Percentiles rank a stretch among this genome's conserved stretches.
Evolutionary conservation across 352 stramenopile genomes (phyloP).

Genomic region (Paralagenidium karlingii): DNA sequence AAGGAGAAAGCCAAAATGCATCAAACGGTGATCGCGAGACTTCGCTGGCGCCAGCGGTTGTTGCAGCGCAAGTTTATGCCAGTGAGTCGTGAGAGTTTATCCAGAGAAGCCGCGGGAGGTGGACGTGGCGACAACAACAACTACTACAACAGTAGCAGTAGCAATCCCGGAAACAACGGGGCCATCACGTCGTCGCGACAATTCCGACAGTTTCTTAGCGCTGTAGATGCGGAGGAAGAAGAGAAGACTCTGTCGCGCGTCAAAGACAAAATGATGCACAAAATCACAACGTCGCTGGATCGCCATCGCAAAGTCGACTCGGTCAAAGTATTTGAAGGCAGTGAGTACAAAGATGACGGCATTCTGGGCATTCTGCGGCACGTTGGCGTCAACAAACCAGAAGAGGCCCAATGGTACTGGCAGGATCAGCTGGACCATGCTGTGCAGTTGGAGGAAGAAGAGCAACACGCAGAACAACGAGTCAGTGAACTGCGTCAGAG

Average conservation of each 20-base stretch:
- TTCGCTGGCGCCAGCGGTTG: conserved; percentile 58
- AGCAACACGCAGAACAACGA: conserved; percentile 40
- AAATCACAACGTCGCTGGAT: conserved; percentile 45
- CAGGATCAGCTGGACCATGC: conserved; percentile 67
- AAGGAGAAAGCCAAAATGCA: conserved; percentile 57
- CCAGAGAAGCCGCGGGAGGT: conserved; percentile 1
- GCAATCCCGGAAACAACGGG: too few relatives aligned
- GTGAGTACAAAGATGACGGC: conserved; percentile 57
- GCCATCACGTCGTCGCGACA: too few relatives aligned
- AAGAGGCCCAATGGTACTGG: conserved; percentile 63
- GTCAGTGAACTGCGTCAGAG: conserved; percentile 46
- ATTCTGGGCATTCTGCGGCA: conserved; percentile 56
- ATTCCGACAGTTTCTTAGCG: not conserved
- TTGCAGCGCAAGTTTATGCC: conserved; percentile 25
- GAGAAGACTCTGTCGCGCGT: conserved; percentile 27
- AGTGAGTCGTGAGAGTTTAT: not conserved
- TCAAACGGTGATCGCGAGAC: conserved; percentile 33
- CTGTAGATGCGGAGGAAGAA: not conserved
- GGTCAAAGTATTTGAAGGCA: conserved; percentile 59
- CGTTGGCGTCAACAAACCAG: conserved; percentile 64
- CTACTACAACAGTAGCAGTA: too few relatives aligned
- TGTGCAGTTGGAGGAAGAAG: conserved; percentile 46
- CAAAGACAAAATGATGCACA: conserved; percentile 67
- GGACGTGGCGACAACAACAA: too few relatives aligned
- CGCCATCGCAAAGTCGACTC: conserved; percentile 42